Base-by-base conservation (phyloP, 2,329 filamentous ascomycete species). In the Talaromyces funiculosus region DNA sequence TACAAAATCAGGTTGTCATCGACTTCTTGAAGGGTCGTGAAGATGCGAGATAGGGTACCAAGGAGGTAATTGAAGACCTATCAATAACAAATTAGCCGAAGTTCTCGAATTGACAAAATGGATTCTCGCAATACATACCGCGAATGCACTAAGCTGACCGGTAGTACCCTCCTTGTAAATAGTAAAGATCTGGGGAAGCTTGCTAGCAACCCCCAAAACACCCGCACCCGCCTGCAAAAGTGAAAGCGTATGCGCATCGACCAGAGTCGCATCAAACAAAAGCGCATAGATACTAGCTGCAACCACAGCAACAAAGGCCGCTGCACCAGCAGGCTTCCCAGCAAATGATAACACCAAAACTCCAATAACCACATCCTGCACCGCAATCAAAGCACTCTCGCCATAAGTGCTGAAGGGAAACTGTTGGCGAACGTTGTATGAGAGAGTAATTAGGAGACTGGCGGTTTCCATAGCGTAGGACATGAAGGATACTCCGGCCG, bases 41-140 rank as follows among this genome's bases (percentile, higher is more conserved):
- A 99, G 79, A 99, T 96, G 72, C 94, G 90, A 26, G 91, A 90
- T 61, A 97, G 85, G 45, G 92, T 96, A 40, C 95, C 94, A 68
- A 87, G 82, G 69, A 99, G 90, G 78, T 96, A 99, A 82, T 97
- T 97, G 84, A 99, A 96, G 67, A 99, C 92, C 92, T 97, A 69
- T 7, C 53, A 26, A 65, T 6, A 26, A 42, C 53, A 62, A n/a
- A 9, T 20, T 20, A 51, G 47, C 26, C 47, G 12, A 20, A 14
- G 6, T 20, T 20, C 16, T 3, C 26, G 18, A 9, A 63, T 22
- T 40, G n/a, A n/a, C 20, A 45, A 24, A 18, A 7, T 16, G 2
- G 29, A n/a, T 22, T 42, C 16, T 16, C 22, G 31, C 12, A 42
- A 35, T 3, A 57, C 61, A 45, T 83, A 96, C 94, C 62, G 94